phyloP scores from a whole-genome alignment of 2,329 filamentous ascomycete species.

The Exophiala aquamarina region DNA sequence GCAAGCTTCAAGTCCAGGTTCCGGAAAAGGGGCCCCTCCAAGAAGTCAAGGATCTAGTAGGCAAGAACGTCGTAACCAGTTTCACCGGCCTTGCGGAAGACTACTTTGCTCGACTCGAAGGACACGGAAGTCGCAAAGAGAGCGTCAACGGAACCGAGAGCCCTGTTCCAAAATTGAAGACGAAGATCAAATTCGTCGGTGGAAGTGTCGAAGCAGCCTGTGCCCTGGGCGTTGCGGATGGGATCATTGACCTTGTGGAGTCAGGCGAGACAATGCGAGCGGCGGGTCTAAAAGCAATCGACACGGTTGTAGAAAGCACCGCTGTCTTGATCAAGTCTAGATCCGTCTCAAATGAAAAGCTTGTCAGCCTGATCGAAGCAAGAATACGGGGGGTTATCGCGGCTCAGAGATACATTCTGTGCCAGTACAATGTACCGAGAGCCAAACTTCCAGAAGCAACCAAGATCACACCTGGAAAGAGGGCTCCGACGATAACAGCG shows the following conservation, averaged over 20 bases:
- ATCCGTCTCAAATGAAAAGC: constrained; percentile 72
- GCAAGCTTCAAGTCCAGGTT: constrained; percentile 95
- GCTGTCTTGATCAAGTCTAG: constrained; percentile 92
- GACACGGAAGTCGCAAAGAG: constrained; percentile 37
- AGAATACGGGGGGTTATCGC: constrained; percentile 93
- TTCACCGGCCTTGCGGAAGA: constrained; percentile 81
- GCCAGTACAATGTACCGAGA: constrained; percentile 91
- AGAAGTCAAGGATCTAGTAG: constrained; percentile 74
- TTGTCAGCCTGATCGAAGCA: constrained; percentile 80
- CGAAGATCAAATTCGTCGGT: constrained; percentile 89
- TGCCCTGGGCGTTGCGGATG: constrained; percentile 90
- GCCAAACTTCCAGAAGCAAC: constrained; percentile 64
- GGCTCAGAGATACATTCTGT: constrained; percentile 89
- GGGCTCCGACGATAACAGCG: constrained; percentile 86
- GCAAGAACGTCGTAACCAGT: constrained; percentile 92
- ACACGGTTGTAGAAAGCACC: constrained; percentile 84
- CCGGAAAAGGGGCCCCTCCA: constrained; percentile 76
- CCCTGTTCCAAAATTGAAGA: constrained; percentile 61
- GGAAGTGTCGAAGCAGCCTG: constrained; percentile 97
- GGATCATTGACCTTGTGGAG: constrained; percentile 96
- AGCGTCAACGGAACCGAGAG: constrained; percentile 35
- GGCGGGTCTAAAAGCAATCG: constrained; percentile 88
- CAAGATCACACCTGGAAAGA: constrained; percentile 86
- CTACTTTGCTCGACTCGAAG: constrained; percentile 81
- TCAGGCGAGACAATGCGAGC: constrained; percentile 98